Evolutionary conservation across 2,329 filamentous ascomycete genomes (phyloP), one percentile per base, ranked within the genome.

Genomic region (Botrytis medusae): DNA sequence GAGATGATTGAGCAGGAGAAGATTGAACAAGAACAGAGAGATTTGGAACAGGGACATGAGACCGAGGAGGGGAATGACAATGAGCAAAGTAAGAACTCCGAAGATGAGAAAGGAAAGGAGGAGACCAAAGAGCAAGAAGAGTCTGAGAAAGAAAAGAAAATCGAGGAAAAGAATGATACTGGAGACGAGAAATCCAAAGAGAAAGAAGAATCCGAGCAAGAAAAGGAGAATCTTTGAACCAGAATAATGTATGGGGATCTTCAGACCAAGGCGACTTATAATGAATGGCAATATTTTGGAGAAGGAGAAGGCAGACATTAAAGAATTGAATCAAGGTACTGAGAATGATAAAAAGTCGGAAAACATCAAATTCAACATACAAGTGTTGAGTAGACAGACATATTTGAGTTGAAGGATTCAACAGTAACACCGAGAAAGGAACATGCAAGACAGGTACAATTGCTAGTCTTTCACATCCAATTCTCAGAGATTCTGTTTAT

Each of bases 401-500:
- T 54, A 3, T 18, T 16, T 1, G 25, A 1, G 0, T 7, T 29
- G 25, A 29, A 29, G 12, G 2, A 16, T 4, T 54, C 2, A 18
- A 1, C 12, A 18, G 12, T 12, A 16, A 14, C 48, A 16, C 48
- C 12, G 4, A 3, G 25, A 16, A 29, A 54, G 25, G 2, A 14
- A 54, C 2, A 14, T 1, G 2, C 10, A 1, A n/a, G 0, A n/a
- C 0, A 51, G 12, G n/a, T 51, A n/a, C 2, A 10, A n/a, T n/a
- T 14, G n/a, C 9, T 12, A 51, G 25, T 16, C 25, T n/a, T 54
- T 16, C 5, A 14, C 2, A n/a, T 54, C 10, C 2, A 3, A n/a
- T 2, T n/a, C 1, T 0, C 25, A 16, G 1, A 0, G 25, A 1
- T 7, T 7, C n/a, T 16, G 1, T 0, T 54, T 5, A 7, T 7